Conservation (phyloP, 2,329 filamentous ascomycete species). For the Ophiostoma quercus region DNA sequence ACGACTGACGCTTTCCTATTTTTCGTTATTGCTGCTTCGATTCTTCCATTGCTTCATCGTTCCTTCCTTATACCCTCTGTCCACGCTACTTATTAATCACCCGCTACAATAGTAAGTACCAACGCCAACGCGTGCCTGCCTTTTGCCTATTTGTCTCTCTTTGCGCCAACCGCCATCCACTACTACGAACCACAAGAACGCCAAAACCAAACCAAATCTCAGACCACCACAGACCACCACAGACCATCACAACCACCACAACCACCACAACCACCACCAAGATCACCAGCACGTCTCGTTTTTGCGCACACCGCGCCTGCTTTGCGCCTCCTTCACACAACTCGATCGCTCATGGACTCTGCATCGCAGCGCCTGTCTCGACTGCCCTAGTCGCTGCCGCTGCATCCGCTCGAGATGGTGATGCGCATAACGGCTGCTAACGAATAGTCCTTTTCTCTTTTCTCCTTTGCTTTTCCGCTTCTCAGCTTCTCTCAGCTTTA, state of each 20-base stretch:
- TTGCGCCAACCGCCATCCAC: background rate
- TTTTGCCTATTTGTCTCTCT: background rate
- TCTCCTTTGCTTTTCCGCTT: background rate
- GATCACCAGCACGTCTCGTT: background rate
- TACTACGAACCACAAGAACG: background rate
- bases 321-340: background rate
- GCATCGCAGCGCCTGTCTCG: background rate
- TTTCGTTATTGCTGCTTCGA: background rate
- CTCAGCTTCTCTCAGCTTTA: background rate
- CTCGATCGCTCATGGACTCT: background rate
- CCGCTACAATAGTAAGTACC: slow-evolving; percentile 15
- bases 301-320: background rate
- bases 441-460: slow-evolving; percentile 2
- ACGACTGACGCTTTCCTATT: background rate
- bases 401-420: background rate
- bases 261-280: background rate
- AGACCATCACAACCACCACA: background rate
- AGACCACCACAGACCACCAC: background rate
- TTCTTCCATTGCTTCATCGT: background rate
- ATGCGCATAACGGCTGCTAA: slow-evolving; percentile 20
- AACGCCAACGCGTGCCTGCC: slow-evolving; percentile 9
- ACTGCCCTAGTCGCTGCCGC: slow-evolving; percentile 13
- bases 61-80: background rate
- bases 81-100: slow-evolving; percentile 19
- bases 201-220: background rate